Evolutionary conservation across 2,329 filamentous ascomycete genomes (phyloP), one percentile per base, ranked within the genome.

Genomic region (Beauveria bassiana): DNA sequence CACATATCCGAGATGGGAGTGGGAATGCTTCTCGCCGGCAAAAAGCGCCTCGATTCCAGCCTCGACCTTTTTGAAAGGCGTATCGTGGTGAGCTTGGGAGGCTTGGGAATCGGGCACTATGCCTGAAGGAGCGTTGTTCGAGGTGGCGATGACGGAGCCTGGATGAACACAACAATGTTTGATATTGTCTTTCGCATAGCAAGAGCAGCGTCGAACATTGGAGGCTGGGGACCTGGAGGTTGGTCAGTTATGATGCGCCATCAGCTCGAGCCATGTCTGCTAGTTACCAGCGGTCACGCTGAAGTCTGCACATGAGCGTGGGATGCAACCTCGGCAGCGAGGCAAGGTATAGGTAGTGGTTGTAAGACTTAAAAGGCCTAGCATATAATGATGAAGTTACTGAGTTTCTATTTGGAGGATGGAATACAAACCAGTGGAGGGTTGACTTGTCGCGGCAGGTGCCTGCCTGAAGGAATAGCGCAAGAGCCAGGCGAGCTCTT

Each of bases 11-110:
- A 70, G 53, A 56, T 80, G 71, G 7, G 78, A 76, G 63, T 81
- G 78, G 28, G 79, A 79, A 61, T 79, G 78, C 49, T 72, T 70
- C 61, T 78, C 77, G 40, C 73, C 70, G 49, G 72, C 73, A 43
- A 77, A 68, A 61, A 73, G 66, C 46, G 75, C 72, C 50, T 78
- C 74, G 59, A 81, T 66, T 67, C 70, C 74, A 47, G 73, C 68
- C 65, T 78, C 77, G 60, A 78, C 72, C 67, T 80, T 78, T 61
- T 73, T 74, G 63, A 63, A 51, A 16, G 59, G 59, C 34, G 59
- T 61, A 7, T 50, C 43, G 34, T 50, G 43, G 22, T 50, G 59
- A 9, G 50, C 51, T 20, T 61, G 18, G 34, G 51, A 50, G 9
- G 59, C 51, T 31, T 55, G 50, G 28, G 51, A 55, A 50, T 55